phyloP scores from a whole-genome alignment of 345 rosid species.

The Reutealis trisperma region DNA sequence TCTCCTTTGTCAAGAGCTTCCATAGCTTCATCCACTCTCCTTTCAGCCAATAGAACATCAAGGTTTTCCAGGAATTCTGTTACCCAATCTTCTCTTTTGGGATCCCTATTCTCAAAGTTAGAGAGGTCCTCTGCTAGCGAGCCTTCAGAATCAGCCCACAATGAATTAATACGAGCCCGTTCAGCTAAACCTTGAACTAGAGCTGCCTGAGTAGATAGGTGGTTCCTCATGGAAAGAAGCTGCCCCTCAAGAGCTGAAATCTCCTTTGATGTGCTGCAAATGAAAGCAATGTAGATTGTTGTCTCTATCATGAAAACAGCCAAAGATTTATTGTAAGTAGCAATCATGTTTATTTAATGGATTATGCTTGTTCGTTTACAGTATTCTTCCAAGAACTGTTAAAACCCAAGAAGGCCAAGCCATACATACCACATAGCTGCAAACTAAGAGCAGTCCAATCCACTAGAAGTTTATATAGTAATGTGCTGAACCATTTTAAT shows the following conservation, averaged over 20 bases:
- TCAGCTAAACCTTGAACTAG: constrained; percentile 79
- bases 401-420: neutral
- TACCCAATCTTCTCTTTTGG: constrained; percentile 61
- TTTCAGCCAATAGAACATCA: constrained; percentile 83
- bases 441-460: neutral
- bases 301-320: neutral
- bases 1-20: constrained; percentile 74
- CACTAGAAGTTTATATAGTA: neutral
- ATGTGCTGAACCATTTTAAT: neutral
- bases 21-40: constrained; percentile 80
- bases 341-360: constrained; percentile 4
- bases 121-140: constrained; percentile 45
- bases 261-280: constrained; percentile 77
- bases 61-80: constrained; percentile 61
- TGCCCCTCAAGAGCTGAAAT: constrained; percentile 86
- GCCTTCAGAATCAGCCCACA: constrained; percentile 52
- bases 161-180: constrained; percentile 53
- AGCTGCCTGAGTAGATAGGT: constrained; percentile 74
- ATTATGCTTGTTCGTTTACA: neutral
- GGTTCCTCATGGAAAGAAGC: constrained; percentile 84
- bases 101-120: constrained; percentile 38
- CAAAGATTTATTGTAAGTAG: neutral
- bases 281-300: neutral
- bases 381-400: neutral
- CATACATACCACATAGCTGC: neutral